Evolutionary conservation across 495 filamentous ascomycete genomes (phyloP), one percentile per base, ranked within the genome.

Genomic region (Trichodelitschia bisporula): DNA sequence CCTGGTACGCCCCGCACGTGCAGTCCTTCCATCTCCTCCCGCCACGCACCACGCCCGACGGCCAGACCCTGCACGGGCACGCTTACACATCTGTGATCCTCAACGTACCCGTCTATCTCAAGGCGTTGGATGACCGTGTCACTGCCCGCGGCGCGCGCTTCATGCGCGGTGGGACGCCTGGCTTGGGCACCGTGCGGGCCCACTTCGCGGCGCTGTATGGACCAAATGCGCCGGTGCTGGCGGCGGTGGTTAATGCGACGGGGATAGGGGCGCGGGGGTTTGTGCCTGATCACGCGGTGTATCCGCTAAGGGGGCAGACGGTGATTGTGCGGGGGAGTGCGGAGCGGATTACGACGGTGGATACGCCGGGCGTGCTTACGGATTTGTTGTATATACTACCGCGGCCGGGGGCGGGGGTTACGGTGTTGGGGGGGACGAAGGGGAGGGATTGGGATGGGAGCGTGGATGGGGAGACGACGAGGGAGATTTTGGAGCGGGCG

Each of bases 381-480:
- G 35, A 34, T 18, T 30, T 35, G 0, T 30, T 40, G n/a, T 51
- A 53, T 31, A 39, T 40, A 17, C 50, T 56, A 26, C 50, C 50
- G 20, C 34, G 52, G 13, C 45, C 47, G 5, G 49, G 48, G 12
- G 42, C 42, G 14, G 44, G 39, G 12, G 45, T 30, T 3, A 53
- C 43, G 4, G 46, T 56, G 5, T 37, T 56, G 14, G 53, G 53
- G 11, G 53, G 53, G 4, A 49, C 45, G 18, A 51, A 48, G 37
- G 38, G 13, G 3, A 45, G 42, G 8, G 35, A 42, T 19, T 55
- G 53, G 53, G 40, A 30, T 26, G 42, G 28, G 36, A 39, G 19
- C 36, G 37, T 29, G 18, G 48, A 56, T 25, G 43, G 38, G 6
- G 45, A 33, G 15, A 40, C 41, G 16, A 55, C 36, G 25, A 25